These are phyloP conservation scores for Leccinum incarnatum DNA, from an alignment of 768 basidiomycete species.

Conservation along the genomic window DNA sequence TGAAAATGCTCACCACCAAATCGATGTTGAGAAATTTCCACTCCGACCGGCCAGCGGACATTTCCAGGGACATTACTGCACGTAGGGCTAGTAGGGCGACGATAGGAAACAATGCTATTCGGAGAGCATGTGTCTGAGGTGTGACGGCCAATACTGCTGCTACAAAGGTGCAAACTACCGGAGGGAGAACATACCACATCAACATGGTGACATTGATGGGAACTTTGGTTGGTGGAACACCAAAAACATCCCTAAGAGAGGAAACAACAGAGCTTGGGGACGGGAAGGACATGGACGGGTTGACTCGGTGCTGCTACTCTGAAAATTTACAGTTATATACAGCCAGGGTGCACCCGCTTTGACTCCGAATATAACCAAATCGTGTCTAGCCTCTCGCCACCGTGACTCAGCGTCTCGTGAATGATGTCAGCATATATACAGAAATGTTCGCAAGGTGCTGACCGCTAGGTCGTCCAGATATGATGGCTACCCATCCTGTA, in stretches of 20 bases:
- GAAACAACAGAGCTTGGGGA: not conserved
- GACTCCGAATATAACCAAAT: too few species aligned
- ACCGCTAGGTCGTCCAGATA: too few species aligned
- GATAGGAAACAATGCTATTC: constrained; percentile 47
- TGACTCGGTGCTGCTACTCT: too few species aligned
- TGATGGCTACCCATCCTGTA: too few species aligned
- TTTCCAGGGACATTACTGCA: constrained; percentile 27
- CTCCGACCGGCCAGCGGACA: constrained; percentile 3
- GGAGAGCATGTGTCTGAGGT: constrained; percentile 41
- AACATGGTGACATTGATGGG: constrained; percentile 36
- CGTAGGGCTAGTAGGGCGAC: constrained; percentile 43
- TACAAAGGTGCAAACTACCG: constrained; percentile 42
- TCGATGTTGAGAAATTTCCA: constrained; percentile 4
- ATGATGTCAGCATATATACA: too few species aligned
- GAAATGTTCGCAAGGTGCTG: too few species aligned
- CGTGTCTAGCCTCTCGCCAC: too few species aligned
- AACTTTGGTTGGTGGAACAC: constrained; percentile 3
- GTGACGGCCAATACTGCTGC: constrained; percentile 49
- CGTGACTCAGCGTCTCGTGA: too few species aligned
- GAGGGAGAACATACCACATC: constrained; percentile 39
- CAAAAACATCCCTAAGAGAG: constrained; percentile 1
- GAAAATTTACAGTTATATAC: not conserved
- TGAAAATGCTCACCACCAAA: constrained; percentile 9
- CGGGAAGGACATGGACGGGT: not conserved
- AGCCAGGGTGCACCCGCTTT: too few species aligned